These are phyloP conservation scores for Penicillium flavigenum DNA, from an alignment of 495 filamentous ascomycete genomes.

Conservation along the genomic window DNA sequence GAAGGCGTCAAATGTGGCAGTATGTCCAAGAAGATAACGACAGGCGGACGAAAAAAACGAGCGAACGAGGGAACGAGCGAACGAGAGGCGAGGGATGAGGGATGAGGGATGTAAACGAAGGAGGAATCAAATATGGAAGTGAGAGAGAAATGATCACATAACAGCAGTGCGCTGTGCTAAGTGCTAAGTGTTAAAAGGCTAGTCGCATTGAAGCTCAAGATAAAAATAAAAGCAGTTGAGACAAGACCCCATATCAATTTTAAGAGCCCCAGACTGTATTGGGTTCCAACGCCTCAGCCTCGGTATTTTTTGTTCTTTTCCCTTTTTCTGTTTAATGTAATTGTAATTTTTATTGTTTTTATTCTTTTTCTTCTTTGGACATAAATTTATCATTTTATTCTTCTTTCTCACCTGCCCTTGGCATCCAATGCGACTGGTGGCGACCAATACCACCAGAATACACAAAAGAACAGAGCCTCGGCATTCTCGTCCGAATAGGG, in stretches of 20 bases:
- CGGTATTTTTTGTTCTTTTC: slow-evolving; percentile 3
- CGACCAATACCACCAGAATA: slow-evolving; percentile 7
- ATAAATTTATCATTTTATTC: background rate
- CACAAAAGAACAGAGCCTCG: background rate
- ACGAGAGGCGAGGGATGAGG: background rate
- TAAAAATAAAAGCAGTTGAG: slow-evolving; percentile 16
- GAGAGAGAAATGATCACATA: slow-evolving; percentile 3
- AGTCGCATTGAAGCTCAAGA: slow-evolving; percentile 11
- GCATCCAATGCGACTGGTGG: slow-evolving; percentile 1
- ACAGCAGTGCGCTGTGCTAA: background rate
- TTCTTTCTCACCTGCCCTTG: background rate
- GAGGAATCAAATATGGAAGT: background rate
- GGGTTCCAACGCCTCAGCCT: background rate
- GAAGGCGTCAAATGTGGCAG: background rate
- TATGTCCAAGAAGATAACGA: background rate
- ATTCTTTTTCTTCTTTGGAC: background rate
- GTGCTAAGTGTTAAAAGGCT: slow-evolving; percentile 5
- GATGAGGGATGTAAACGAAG: background rate
- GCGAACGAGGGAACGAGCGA: background rate
- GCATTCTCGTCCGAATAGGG: background rate
- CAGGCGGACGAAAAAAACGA: too few relatives aligned
- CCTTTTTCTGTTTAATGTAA: background rate
- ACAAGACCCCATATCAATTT: slow-evolving; percentile 6
- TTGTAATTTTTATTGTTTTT: background rate
- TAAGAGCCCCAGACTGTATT: slow-evolving; percentile 1